Percentiles rank a stretch among this genome's conserved stretches.
Conservation (phyloP, 2,329 filamentous ascomycete genomes). For the Neofusicoccum cordaticola region DNA sequence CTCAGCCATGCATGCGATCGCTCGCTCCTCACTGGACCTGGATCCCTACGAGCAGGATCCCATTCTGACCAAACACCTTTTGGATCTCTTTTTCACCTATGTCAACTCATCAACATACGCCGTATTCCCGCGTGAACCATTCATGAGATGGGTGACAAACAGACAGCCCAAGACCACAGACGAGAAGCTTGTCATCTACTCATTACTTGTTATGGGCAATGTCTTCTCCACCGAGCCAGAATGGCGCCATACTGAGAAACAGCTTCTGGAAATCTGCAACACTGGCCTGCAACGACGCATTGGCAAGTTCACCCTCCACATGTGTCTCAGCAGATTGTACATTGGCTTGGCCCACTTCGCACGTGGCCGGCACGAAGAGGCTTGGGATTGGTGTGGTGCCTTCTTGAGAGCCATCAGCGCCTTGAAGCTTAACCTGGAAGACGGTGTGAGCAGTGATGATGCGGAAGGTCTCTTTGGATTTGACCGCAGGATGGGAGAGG, state of each 20-base stretch:
- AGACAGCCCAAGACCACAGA: conserved; percentile 49
- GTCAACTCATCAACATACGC: conserved; percentile 54
- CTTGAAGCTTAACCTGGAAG: conserved; percentile 63
- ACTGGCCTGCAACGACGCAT: conserved; percentile 30
- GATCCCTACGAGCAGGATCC: conserved; percentile 56
- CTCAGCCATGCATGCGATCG: conserved; percentile 1
- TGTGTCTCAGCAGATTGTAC: conserved; percentile 66
- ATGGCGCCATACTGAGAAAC: conserved; percentile 40
- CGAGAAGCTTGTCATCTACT: conserved; percentile 61
- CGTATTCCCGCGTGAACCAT: conserved; percentile 55
- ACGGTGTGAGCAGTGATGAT: conserved; percentile 42
- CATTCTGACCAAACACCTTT: conserved; percentile 49
- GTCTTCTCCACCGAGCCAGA: conserved; percentile 54
- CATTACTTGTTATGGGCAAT: conserved; percentile 57
- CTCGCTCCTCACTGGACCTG: conserved; percentile 18
- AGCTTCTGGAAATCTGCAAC: conserved; percentile 6
- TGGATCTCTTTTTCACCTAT: conserved; percentile 58
- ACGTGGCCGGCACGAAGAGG: conserved; percentile 56
- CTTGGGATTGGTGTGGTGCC: conserved; percentile 62
- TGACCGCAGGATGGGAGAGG: conserved; percentile 57
- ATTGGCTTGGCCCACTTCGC: conserved; percentile 66
- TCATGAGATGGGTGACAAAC: conserved; percentile 54
- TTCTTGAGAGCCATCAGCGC: conserved; percentile 60
- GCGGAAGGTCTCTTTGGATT: conserved; percentile 55
- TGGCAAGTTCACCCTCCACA: conserved; percentile 57